Percentiles rank a stretch among this genome's conserved stretches.
Conservation (phyloP, 495 filamentous ascomycete genomes). For the Aspergillus saccharolyticus region DNA sequence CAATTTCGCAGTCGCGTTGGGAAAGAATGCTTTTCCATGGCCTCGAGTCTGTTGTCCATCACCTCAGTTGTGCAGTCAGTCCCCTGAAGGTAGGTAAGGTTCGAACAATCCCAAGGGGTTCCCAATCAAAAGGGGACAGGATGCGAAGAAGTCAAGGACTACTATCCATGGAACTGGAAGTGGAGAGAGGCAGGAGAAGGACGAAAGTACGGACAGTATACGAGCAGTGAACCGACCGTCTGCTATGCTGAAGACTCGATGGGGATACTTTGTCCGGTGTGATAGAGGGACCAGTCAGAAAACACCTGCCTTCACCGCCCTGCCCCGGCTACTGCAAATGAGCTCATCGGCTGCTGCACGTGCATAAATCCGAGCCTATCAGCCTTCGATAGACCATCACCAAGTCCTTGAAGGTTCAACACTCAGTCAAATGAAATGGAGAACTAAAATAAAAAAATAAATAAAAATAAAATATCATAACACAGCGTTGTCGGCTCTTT, state of each 20-base stretch:
- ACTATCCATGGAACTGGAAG: not conserved
- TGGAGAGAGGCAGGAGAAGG: not conserved
- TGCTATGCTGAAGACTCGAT: not conserved
- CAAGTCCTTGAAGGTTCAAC: not conserved
- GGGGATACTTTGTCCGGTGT: not conserved
- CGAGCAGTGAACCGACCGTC: not conserved
- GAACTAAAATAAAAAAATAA: no score
- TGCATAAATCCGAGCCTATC: constrained; percentile 13
- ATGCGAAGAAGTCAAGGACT: not conserved
- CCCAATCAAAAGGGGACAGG: no score
- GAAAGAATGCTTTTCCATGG: no score
- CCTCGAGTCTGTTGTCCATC: no score
- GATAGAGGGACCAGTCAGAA: constrained; percentile 1
- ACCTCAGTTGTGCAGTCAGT: no score
- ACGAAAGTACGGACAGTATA: not conserved
- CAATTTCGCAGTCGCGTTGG: not conserved
- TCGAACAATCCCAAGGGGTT: no score
- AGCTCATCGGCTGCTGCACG: constrained; percentile 13
- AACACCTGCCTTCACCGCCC: not conserved
- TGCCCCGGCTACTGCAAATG: constrained; percentile 7
- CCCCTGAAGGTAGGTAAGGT: no score
- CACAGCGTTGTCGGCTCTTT: no score
- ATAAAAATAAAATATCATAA: no score
- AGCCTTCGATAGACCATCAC: not conserved
- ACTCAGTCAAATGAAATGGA: no score